Conservation (phyloP, 2,329 filamentous ascomycete species). For the Shiraia bambusicola region DNA sequence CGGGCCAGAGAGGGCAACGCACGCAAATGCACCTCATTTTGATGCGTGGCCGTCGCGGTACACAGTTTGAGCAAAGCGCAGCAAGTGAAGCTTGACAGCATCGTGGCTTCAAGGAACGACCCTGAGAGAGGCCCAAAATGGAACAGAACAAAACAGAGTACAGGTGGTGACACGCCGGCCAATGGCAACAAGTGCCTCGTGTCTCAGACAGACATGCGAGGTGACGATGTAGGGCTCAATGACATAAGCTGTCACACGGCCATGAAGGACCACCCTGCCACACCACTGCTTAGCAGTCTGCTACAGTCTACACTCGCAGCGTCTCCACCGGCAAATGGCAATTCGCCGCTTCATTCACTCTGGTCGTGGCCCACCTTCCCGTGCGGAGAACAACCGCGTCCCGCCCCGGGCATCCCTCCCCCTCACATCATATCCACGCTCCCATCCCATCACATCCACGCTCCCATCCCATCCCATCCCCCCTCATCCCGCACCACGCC, state of each 20-base stretch:
- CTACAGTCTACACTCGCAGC: too few species aligned
- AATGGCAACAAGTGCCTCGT: conserved; percentile 34
- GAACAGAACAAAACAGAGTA: conserved; percentile 30
- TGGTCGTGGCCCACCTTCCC: conserved; percentile 19
- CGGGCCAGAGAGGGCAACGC: conserved; percentile 34
- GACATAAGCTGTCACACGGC: conserved; percentile 21
- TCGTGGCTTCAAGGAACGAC: conserved; percentile 25
- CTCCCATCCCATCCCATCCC: too few species aligned
- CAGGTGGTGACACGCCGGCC: conserved; percentile 23
- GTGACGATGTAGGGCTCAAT: conserved; percentile 26
- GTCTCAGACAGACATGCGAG: conserved; percentile 27
- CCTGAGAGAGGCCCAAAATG: conserved; percentile 32
- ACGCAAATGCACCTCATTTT: conserved; percentile 13
- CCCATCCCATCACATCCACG: too few species aligned
- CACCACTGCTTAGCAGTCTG: conserved; percentile 10
- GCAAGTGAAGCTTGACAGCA: conserved; percentile 36
- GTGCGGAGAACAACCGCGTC: conserved; percentile 10
- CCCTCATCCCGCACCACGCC: too few species aligned
- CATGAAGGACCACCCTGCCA: conserved; percentile 17
- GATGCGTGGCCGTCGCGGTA: conserved; percentile 32
- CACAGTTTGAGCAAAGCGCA: conserved; percentile 29
- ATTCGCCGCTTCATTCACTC: conserved; percentile 28
- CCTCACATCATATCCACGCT: too few species aligned
- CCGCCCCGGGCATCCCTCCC: conserved; percentile 24
- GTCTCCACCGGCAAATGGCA: conserved; percentile 7